phyloP scores from a whole-genome alignment of 345 rosid species.

The Geranium brycei region DNA sequence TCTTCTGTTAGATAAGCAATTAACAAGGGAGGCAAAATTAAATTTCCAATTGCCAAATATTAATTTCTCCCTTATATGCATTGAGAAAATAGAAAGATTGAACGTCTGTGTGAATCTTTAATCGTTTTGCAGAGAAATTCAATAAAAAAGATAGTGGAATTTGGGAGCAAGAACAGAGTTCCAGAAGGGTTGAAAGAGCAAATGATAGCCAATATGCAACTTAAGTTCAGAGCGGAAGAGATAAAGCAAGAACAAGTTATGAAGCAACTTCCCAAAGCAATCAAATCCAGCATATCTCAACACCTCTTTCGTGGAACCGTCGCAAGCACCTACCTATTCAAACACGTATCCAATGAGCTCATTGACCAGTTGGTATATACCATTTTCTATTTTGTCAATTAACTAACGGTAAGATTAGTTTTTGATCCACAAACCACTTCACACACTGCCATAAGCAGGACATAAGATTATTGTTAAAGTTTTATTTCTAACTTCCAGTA shows the following conservation, averaged over 20 bases:
- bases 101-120: too few species aligned
- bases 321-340: constrained; percentile 54
- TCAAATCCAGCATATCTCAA: constrained; percentile 66
- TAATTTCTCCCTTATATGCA: too few species aligned
- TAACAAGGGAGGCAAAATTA: too few species aligned
- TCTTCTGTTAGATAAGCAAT: too few species aligned
- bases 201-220: constrained; percentile 83
- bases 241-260: constrained; percentile 79
- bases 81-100: too few species aligned
- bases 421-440: too few species aligned
- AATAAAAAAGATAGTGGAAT: constrained; percentile 56
- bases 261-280: constrained; percentile 78
- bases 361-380: constrained; percentile 48
- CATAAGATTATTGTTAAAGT: too few species aligned
- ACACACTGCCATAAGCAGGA: too few species aligned
- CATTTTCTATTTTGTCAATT: too few species aligned
- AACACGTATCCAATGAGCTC: constrained; percentile 58
- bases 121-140: constrained; percentile 50
- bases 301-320: constrained; percentile 55
- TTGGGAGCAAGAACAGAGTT: constrained; percentile 65
- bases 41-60: too few species aligned
- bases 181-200: constrained; percentile 82
- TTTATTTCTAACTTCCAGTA: too few species aligned
- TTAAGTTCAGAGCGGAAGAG: constrained; percentile 78
- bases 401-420: too few species aligned